phyloP scores from a whole-genome alignment of 306 rosid genomes.

The Rosa lucieae region DNA sequence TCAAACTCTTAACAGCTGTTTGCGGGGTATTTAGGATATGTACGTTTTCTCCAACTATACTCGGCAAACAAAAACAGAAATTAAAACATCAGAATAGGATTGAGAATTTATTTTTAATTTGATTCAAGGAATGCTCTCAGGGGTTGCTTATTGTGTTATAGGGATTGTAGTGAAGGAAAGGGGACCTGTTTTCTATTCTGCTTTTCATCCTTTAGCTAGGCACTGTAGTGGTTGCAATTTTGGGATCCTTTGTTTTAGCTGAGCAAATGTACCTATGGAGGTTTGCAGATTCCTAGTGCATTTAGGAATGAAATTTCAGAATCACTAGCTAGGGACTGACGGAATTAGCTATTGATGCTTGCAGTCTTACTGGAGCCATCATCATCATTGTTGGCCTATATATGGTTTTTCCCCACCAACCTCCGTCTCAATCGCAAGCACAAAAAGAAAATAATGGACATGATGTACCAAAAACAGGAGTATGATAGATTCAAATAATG shows the following conservation, averaged over 20 bases:
- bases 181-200: conserved; percentile 46
- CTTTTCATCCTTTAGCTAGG: conserved; percentile 38
- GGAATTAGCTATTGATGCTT: background rate
- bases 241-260: conserved; percentile 16
- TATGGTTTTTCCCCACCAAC: conserved; percentile 16
- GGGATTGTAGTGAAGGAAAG: conserved; percentile 27
- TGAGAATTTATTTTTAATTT: background rate
- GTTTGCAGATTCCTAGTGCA: background rate
- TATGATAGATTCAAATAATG: background rate
- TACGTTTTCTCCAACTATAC: background rate
- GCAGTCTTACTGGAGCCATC: conserved; percentile 35
- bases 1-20: conserved; percentile 29
- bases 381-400: conserved; percentile 33
- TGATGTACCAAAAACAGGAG: background rate
- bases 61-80: too few species aligned
- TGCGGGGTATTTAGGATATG: conserved; percentile 28
- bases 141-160: conserved; percentile 26
- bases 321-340: background rate
- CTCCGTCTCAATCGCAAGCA: conserved; percentile 4
- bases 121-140: conserved; percentile 43
- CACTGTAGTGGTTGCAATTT: conserved; percentile 41
- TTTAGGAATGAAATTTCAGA: background rate
- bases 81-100: background rate
- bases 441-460: background rate
- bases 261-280: conserved; percentile 36